Conservation (phyloP, 2,329 filamentous ascomycete species). For the Aspergillus sp. region DNA sequence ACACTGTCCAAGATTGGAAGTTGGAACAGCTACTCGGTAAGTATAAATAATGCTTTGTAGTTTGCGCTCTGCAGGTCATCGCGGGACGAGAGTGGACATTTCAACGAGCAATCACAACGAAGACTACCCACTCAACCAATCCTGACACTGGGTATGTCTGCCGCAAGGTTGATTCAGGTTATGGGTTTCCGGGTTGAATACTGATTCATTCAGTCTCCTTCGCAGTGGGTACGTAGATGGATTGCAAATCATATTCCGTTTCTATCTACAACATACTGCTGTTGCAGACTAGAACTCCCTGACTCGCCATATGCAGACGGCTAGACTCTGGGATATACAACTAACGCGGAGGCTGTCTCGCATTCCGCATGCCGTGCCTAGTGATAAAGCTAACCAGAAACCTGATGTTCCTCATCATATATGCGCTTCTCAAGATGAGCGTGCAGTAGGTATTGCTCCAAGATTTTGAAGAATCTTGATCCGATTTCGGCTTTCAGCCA, state of each 20-base stretch:
- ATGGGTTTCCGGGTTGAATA: no score
- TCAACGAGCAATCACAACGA: background rate
- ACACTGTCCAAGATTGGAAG: background rate
- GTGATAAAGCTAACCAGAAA: slow-evolving; percentile 17
- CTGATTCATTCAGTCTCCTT: no score
- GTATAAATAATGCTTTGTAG: background rate
- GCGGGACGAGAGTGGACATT: slow-evolving; percentile 4
- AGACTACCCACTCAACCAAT: no score
- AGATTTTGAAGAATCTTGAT: background rate
- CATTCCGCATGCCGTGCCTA: background rate
- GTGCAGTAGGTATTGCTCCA: background rate
- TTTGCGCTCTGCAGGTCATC: slow-evolving; percentile 19
- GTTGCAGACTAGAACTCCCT: no score
- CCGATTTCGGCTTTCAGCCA: no score
- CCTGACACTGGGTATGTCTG: no score
- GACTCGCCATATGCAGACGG: no score
- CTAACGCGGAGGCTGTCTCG: background rate
- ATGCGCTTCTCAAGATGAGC: background rate
- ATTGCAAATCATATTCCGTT: no score
- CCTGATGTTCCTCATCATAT: background rate
- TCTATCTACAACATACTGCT: no score
- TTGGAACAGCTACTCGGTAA: background rate
- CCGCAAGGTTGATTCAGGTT: background rate
- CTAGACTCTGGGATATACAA: no score
- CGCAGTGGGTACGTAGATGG: no score